Base-by-base conservation (phyloP, 495 filamentous ascomycete genomes). In the Darksidea phi region DNA sequence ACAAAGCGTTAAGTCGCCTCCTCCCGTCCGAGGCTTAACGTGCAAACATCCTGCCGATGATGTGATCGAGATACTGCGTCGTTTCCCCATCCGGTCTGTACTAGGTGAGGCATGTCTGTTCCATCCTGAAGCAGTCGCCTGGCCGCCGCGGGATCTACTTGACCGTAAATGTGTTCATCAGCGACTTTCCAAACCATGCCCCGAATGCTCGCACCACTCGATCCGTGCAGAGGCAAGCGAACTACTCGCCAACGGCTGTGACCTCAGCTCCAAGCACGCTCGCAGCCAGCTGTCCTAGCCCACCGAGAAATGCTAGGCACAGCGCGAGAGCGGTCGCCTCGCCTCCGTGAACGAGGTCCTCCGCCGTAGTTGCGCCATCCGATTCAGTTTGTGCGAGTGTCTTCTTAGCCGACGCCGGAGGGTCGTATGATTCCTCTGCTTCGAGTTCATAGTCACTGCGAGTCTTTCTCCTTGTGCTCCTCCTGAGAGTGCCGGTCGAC, bases 191-290 rank as follows among this genome's bases (percentile, higher is more conserved):
- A 32, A 10, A 10, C 28, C 28, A 32, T 32, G 28, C 28, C 28
- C 28, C 10, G 28, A 4, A 32, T 32, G 10, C 10, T 4, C 28
- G 28, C 10, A 32, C 3, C 28, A 4, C 28, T 32, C 28, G 4
- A 32, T 32, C 41, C 3, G 41, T 43, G 13, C 13, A 20, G 15
- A 15, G 41, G 13, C 13, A 15, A 15, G 15, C 3, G 18, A 8
- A 24, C 24, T 48, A 32, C 54, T 47, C 38, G 18, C 38, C 25
- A n/a, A 20, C 18, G 15, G 43, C 57, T 10, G 49, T 54, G 10
- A 59, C 64, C 46, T 67, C 64, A 21, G 58, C 64, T 15, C 64
- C 64, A 10, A 67, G 64, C 28, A 63, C 48, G 25, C 52, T 37
- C n/a, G 64, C 66, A 21, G 46, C 53, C 17, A 63, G 12, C 23